Base-by-base conservation (phyloP, 176 grass and related monocot genomes). In the Oryza glaberrima region DNA sequence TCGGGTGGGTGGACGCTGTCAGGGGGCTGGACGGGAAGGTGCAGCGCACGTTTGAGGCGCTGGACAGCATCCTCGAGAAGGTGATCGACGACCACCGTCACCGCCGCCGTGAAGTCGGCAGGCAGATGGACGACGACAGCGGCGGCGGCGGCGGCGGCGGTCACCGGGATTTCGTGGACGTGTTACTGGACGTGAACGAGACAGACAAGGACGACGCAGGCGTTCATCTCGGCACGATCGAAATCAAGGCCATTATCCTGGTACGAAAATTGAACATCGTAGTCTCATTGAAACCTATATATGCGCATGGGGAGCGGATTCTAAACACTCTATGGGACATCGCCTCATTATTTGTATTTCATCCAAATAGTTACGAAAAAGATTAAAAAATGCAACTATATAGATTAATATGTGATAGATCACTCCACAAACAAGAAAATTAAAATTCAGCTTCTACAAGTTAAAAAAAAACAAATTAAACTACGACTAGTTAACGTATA, bases 1-100 rank as follows among this genome's bases (percentile, higher is more conserved):
- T 94, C 90, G 36, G 36, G 36, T 6, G 88, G 88, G 46, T 91
- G 17, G 92, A 94, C 82, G 16, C 25, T 15, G 9, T 79, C 20
- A 14, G 25, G 25, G n/a, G 91, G 0, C 14, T 75, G 7, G 77
- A 86, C 12, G 23, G n/a, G 25, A 88, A 16, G 65, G 34, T 68
- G 4, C 75, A 14, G 63, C 79, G 67, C 20, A 89, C 17, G 38
- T 71, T 73, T 63, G 9, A 86, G 54, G 77, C 66, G 12, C 69
- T 83, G 9, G 70, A 70, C 46, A 43, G 30, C 9, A 0, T 92
- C 19, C 72, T 88, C 30, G 78, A 83, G 7, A 78, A 77, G 83
- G 75, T 85, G 36, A 85, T 85, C 26, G 40, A n/a, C 6, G 51
- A 85, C 2, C 75, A 85, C 22, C 36, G 36, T 6, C 75, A 35